Evolutionary conservation across 1,284 basidiomycete species (phyloP), one percentile per base, ranked within the genome.

Genomic region (Fomes fomentarius): DNA sequence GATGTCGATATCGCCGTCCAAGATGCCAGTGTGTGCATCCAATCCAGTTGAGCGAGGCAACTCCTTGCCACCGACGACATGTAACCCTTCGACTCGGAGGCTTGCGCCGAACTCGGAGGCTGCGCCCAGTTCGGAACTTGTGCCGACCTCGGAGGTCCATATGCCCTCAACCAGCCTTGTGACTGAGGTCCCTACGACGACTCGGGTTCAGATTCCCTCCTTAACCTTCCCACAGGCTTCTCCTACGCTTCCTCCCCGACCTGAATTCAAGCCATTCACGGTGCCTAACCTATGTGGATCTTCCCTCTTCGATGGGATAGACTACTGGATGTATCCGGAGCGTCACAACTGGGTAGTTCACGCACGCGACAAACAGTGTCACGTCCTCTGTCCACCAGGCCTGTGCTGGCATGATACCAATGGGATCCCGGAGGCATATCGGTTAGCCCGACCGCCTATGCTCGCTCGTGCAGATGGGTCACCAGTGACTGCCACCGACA

Each of bases 281-380:
- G 30, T 48, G 10, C 38, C 47, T 3, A 34, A 31, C 17, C 25
- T 39, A 11, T 34, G 44, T 25, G 31, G n/a, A n/a, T 4, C 12
- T 12, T 15, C 30, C 10, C 7, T 17, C 5, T 34, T 33, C 25
- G 30, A 46, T 26, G 25, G 28, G 6, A 6, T 14, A n/a, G 47
- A 41, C 25, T 39, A 28, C 24, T 38, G 35, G 47, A 33, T n/a
- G 6, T 48, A 39, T n/a, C 47, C 47, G 3, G 26, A 2, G 14
- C 47, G 47, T n/a, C 35, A 22, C n/a, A 34, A 34, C n/a, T 48
- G 47, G 47, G n/a, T 30, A 2, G 24, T 48, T 4, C 47, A 48
- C 17, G 30, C 17, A 3, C 34, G 21, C 10, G 47, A 48, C 30
- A 10, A 31, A 11, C 47, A 41, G 19, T 48, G 47, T 26, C 47